Evolutionary conservation across 108 stramenopile species (phyloP).

Genomic region (Cylindrotheca closterium): DNA sequence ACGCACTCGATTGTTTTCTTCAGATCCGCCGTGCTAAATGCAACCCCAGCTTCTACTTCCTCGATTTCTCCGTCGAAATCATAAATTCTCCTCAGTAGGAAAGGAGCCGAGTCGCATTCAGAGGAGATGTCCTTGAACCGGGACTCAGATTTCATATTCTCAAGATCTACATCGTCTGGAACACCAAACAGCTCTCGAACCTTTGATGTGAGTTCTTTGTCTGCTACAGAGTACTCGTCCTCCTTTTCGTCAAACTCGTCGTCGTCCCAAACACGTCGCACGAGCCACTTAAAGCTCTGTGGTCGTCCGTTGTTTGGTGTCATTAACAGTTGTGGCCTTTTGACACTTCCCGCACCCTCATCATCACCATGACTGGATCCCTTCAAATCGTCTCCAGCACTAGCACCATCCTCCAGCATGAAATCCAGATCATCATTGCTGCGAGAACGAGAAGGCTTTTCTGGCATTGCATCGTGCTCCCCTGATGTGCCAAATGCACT

Average conservation of each 20-base stretch:
- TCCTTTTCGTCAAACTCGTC: slow-evolving; percentile 22
- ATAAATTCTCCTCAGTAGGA: background rate
- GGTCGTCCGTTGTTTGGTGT: too few relatives aligned
- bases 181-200: background rate
- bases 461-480: slow-evolving; percentile 1
- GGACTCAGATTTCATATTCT: too few relatives aligned
- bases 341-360: background rate
- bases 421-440: too few relatives aligned
- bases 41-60: background rate
- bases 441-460: too few relatives aligned
- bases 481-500: background rate
- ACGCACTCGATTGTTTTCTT: background rate
- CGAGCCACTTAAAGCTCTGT: slow-evolving; percentile 9
- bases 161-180: too few relatives aligned
- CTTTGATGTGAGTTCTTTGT: slow-evolving; percentile 5
- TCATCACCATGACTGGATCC: too few relatives aligned
- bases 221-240: slow-evolving; percentile 7
- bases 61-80: background rate
- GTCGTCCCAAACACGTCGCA: slow-evolving; percentile 16
- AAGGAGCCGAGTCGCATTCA: background rate
- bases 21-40: background rate
- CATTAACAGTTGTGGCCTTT: too few relatives aligned
- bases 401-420: too few relatives aligned
- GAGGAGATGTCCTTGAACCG: background rate
- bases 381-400: too few relatives aligned